Evolutionary conservation across 768 basidiomycete species (phyloP), one percentile per base, ranked within the genome.

Genomic region (Hygrophorus pudorinus): DNA sequence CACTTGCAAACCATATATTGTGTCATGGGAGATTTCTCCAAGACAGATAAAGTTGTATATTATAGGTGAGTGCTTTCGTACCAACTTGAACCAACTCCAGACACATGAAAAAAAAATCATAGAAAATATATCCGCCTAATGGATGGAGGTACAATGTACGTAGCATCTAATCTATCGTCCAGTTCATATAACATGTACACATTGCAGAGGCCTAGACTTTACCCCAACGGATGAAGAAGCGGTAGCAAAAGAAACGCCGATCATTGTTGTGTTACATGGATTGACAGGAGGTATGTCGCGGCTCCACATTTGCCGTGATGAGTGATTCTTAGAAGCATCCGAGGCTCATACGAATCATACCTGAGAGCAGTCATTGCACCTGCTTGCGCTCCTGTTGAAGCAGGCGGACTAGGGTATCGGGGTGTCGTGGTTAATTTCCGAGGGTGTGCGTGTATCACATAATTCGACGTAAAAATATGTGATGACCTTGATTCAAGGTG

Each of bases 381-480:
- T 47, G 83, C 81, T 11, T 82, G 82, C 58, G 70, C 71, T 21
- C 73, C 85, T 20, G 71, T 79, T 5, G 71, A 74, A 33, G 68
- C 85, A 53, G 89, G 87, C n/a, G 94, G 93, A 1, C 66, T 94
- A 42, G 91, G 92, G 12, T 94, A 87, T 62, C 74, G 96, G 46
- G 93, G 77, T 4, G 82, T 85, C 10, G 90, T 97, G 7, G 75
- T 93, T 58, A 96, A 94, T 64, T 93, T 85, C 64, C 77, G 93
- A 53, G 92, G 91, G 57, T 94, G 91, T 86, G 55, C 56, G 83
- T 74, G 32, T 45, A 12, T 30, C 29, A 30, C 9, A 34, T 37
- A 17, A 48, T 49, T 45, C 30, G 39, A 38, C 48, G 50, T 48
- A 43, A 43, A 20, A 45, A 37, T 32, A 35, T 44, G 41, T 41